These are phyloP conservation scores for Teunomyces panamensis DNA, from an alignment of 805 yeast species.

Conservation along the genomic window DNA sequence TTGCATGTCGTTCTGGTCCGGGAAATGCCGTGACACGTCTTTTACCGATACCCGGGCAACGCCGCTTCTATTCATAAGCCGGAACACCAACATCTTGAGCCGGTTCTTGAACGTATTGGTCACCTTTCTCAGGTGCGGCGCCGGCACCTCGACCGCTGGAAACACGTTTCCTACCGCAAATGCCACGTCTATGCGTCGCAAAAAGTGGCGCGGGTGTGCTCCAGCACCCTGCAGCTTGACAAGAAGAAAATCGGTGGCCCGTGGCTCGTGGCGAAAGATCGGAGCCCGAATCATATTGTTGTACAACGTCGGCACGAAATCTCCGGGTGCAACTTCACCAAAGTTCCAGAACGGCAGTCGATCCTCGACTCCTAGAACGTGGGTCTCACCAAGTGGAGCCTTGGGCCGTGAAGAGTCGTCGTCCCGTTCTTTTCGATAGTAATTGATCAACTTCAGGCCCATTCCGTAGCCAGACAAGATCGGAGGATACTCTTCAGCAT, in stretches of 20 bases:
- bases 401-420: constrained; percentile 88
- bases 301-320: constrained; percentile 88
- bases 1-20: constrained; percentile 97
- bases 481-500: constrained; percentile 84
- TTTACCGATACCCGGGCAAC: constrained; percentile 75
- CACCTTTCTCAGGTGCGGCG: constrained; percentile 95
- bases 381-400: constrained; percentile 87
- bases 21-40: constrained; percentile 89
- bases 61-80: constrained; percentile 75
- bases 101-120: constrained; percentile 90
- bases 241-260: constrained; percentile 76
- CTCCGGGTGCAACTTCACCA: constrained; percentile 94
- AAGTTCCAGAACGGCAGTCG: constrained; percentile 98
- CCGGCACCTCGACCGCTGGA: constrained; percentile 94
- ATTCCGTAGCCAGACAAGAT: constrained; percentile 87
- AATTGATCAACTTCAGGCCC: constrained; percentile 92
- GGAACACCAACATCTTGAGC: constrained; percentile 86
- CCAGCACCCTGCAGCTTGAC: constrained; percentile 80
- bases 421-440: constrained; percentile 78
- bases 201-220: constrained; percentile 61
- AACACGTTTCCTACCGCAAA: constrained; percentile 90
- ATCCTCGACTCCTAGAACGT: constrained; percentile 93
- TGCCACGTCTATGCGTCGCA: constrained; percentile 66
- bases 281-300: constrained; percentile 93
- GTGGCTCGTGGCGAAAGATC: constrained; percentile 78